Percentiles rank a stretch among this genome's conserved stretches.
These are phyloP conservation scores for Aphanomyces invadans DNA, from an alignment of 352 stramenopile genomes.

Conservation along the genomic window DNA sequence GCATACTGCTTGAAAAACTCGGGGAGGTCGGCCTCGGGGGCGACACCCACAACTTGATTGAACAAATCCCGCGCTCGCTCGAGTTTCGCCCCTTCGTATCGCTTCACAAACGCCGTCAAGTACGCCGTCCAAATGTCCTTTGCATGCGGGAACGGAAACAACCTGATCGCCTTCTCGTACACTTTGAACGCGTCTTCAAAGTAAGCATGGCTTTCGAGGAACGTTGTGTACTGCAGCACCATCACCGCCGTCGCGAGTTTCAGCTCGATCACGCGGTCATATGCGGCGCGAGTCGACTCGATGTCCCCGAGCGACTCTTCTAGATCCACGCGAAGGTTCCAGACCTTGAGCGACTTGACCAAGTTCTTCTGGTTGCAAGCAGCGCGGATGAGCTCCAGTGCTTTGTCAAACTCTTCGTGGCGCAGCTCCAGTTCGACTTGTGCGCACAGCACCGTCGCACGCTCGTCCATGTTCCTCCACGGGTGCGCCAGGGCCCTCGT, in stretches of 20 bases:
- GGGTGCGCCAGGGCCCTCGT: constrained; percentile 72
- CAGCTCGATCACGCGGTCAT: constrained; percentile 93
- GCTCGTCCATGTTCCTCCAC: constrained; percentile 85
- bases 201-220: constrained; percentile 96
- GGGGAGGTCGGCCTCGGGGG: constrained; percentile 85
- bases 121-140: constrained; percentile 96
- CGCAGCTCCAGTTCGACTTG: constrained; percentile 96
- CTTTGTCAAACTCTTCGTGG: constrained; percentile 92
- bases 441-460: constrained; percentile 90
- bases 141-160: constrained; percentile 92
- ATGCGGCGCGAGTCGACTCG: constrained; percentile 90
- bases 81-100: constrained; percentile 94
- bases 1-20: constrained; percentile 81
- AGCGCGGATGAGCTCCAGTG: constrained; percentile 80
- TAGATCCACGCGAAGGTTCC: constrained; percentile 95
- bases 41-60: constrained; percentile 86
- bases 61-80: constrained; percentile 96
- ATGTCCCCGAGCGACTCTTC: constrained; percentile 97
- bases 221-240: constrained; percentile 95
- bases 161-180: constrained; percentile 82
- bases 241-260: constrained; percentile 95
- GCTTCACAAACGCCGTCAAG: constrained; percentile 90
- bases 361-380: constrained; percentile 83
- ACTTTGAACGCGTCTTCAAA: constrained; percentile 94
- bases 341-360: constrained; percentile 90